phyloP scores from a whole-genome alignment of 371 early-diverging fungal species.

The Syncephalastrum sp. region DNA sequence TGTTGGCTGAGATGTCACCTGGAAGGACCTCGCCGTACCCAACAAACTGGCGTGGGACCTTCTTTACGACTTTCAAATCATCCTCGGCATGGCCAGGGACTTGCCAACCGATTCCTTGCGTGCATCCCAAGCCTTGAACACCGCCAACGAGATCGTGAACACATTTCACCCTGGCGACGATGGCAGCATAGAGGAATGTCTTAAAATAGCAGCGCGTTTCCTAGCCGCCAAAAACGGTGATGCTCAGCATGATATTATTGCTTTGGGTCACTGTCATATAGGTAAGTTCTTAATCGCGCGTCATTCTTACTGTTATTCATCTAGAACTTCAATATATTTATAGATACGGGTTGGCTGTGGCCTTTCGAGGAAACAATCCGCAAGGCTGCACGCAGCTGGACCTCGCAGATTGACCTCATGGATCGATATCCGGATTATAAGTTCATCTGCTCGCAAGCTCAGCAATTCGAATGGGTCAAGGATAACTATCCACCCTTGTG shows the following conservation, averaged over 20 bases:
- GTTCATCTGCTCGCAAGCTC: slow-evolving; percentile 93
- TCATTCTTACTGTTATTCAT: background rate
- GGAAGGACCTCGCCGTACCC: slow-evolving; percentile 65
- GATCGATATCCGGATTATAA: slow-evolving; percentile 85
- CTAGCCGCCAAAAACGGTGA: slow-evolving; percentile 58
- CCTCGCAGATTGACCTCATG: slow-evolving; percentile 79
- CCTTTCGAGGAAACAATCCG: slow-evolving; percentile 95
- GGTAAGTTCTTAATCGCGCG: slow-evolving; percentile 51
- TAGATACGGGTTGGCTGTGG: slow-evolving; percentile 87
- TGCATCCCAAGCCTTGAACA: slow-evolving; percentile 77
- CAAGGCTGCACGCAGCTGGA: slow-evolving; percentile 76
- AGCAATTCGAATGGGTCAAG: slow-evolving; percentile 94
- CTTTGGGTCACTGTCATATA: slow-evolving; percentile 87
- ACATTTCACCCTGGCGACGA: slow-evolving; percentile 56
- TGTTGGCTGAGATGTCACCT: slow-evolving; percentile 50
- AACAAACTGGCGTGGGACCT: slow-evolving; percentile 73
- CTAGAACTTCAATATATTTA: background rate
- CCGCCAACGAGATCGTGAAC: slow-evolving; percentile 86
- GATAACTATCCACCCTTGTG: slow-evolving; percentile 84
- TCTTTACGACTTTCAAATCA: slow-evolving; percentile 75
- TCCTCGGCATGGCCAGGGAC: slow-evolving; percentile 77
- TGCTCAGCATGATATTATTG: slow-evolving; percentile 64
- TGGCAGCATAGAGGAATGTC: slow-evolving; percentile 56
- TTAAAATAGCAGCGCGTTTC: slow-evolving; percentile 60
- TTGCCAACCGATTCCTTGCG: slow-evolving; percentile 70